Base-by-base conservation (phyloP, 176 grass and related monocot genomes). In the Aegilops speltoides region DNA sequence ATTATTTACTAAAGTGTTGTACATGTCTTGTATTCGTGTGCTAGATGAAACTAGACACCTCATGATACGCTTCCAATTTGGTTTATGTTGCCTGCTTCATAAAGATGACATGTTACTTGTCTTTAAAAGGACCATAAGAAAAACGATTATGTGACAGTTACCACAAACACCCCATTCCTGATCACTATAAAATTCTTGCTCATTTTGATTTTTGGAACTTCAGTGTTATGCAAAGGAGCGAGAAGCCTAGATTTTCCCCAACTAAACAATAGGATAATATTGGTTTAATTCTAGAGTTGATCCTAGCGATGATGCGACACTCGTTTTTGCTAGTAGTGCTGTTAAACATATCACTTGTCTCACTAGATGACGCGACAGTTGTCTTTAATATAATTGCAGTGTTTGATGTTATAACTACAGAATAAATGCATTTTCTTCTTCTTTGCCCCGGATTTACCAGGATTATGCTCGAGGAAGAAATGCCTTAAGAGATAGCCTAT, bases 1-100 rank as follows among this genome's bases (percentile, higher is more conserved):
- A 28, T 24, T 23, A 79, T 16, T 63, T 79, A n/a, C 23, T 61
- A 63, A 12, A 9, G 4, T 25, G 34, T 3, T 83, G 25, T 69
- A 68, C 17, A 83, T 82, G 73, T 77, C 75, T 88, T 48, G 24
- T 28, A 69, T 83, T 70, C 10, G 36, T 70, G 81, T 68, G 6
- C 33, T 20, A 50, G 43, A 46, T 87, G 29, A 28, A 22, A 19
- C 25, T 71, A 43, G 22, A 37, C 13, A 79, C 33, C 57, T 64
- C 77, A 79, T 79, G 57, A 64, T 41, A 63, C 26, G 13, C 43
- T 56, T 33, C 10, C 11, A 7, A 48, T 68, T 70, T 82, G 48
- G 64, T 24, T 52, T 36, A 69, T 82, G 46, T 36, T 2, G 43
- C 79, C 68, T 82, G 31, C 76, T 11, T 15, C 52, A 32, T 84